Evolutionary conservation across 768 basidiomycete species (phyloP), one percentile per base, ranked within the genome.

Genomic region (Suillus paluster): DNA sequence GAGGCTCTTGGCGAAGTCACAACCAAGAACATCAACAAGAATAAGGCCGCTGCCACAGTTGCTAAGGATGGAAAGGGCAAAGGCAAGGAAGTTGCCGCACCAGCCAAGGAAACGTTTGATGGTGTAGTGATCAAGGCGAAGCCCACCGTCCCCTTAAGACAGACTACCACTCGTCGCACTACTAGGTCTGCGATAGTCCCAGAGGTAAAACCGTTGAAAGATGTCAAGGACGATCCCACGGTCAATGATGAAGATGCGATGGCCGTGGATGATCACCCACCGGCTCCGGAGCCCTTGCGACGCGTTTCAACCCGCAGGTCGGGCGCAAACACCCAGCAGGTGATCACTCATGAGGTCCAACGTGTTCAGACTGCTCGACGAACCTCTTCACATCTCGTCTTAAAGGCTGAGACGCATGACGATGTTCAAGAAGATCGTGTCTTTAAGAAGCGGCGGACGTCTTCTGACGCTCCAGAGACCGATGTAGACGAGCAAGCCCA

Each of bases 371-470:
- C 75, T 1, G 56, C 74, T 1, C 72, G 68, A 41, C 70, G 74
- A 23, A 74, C 81, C 27, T 68, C 80, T 23, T 63, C 74, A 70
- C 48, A 71, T 77, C 48, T 62, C 65, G 38, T 71, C 25, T 62
- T 75, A 57, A 70, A 71, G 45, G 74, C 78, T 19, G 81, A 80
- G 2, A 5, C 53, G n/a, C 63, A 42, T 15, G 86, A 86, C 30
- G 82, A 83, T n/a, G 84, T 80, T 25, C 90, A 89, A 45, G 80
- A 80, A 11, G 74, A 77, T 42, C 88, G 86, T 19, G 86, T 80
- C 3, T 83, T 83, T 67, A 94, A 94, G 81, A 90, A 91, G 73
- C 83, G 88, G 64, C 81, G 90, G 50, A 89, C 91, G 5, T 92
- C 91, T 1, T 89, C 91, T 3, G 82, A 86, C 36, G 75, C 78